phyloP scores from a whole-genome alignment of 305 asterid genomes.

The Plantago lanceolata region DNA sequence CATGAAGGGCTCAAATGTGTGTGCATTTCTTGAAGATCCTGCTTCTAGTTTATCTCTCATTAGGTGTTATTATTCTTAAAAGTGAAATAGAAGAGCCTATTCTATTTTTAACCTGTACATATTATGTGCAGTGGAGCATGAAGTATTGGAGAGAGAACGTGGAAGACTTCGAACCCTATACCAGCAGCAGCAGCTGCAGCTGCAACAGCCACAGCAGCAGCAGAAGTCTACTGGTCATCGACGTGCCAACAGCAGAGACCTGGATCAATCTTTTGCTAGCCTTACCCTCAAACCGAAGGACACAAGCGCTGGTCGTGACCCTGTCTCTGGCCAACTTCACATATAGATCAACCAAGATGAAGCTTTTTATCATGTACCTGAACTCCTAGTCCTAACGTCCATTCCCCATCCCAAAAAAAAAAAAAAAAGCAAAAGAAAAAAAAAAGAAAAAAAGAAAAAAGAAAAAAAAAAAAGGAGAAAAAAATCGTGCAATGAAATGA shows the following conservation, averaged over 20 bases:
- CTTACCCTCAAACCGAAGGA: conserved; percentile 58
- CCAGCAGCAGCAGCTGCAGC: conserved; percentile 46
- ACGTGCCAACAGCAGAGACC: conserved; percentile 52
- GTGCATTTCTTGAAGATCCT: not conserved
- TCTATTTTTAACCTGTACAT: not conserved
- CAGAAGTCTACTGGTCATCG: conserved; percentile 40
- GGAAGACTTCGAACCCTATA: conserved; percentile 47
- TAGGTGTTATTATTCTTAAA: too few species aligned
- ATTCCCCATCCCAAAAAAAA: conserved; percentile 21
- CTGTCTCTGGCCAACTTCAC: conserved; percentile 53
- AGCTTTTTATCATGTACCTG: conserved; percentile 14
- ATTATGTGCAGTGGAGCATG: conserved; percentile 58
- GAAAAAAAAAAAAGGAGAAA: too few species aligned
- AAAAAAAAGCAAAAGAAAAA: conserved; percentile 18
- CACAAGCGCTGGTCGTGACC: conserved; percentile 32
- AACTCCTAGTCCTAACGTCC: conserved; percentile 24
- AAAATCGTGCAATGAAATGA: conserved; percentile 8
- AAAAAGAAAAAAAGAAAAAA: not conserved
- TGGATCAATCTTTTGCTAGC: conserved; percentile 46
- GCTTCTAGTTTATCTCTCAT: too few species aligned
- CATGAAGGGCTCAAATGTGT: not conserved
- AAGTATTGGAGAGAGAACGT: conserved; percentile 61
- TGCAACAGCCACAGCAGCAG: conserved; percentile 27
- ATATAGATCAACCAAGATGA: conserved; percentile 29
- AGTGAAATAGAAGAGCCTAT: not conserved